Percentiles rank a stretch among this genome's conserved stretches.
Evolutionary conservation across 257 asterid genomes (phyloP).

Genomic region (Salvia splendens): DNA sequence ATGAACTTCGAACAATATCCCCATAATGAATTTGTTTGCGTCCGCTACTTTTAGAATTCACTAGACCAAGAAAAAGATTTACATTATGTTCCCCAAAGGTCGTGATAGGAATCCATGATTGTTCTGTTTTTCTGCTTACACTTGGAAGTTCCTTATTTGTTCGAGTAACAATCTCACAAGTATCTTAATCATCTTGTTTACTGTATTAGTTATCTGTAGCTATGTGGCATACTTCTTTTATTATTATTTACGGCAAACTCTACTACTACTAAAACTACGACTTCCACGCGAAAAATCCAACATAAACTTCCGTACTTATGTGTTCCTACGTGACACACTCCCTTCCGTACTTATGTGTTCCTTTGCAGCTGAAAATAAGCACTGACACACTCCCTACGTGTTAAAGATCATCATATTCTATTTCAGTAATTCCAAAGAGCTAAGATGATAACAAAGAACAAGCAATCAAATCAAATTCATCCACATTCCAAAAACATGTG

Average conservation of each 20-base stretch:
- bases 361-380: neutral
- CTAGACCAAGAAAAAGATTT: too few relatives aligned
- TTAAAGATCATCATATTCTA: neutral
- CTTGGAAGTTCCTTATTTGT: neutral
- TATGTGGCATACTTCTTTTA: neutral
- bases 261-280: slow-evolving; percentile 6
- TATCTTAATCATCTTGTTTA: neutral
- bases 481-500: neutral
- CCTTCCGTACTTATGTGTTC: neutral
- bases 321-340: neutral
- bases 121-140: neutral
- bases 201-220: neutral
- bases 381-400: neutral
- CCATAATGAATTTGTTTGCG: too few relatives aligned
- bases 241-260: neutral
- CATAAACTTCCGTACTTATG: neutral
- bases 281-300: neutral
- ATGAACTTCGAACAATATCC: too few relatives aligned
- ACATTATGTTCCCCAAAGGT: neutral
- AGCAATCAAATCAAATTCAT: neutral
- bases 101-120: neutral
- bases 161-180: neutral
- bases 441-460: neutral
- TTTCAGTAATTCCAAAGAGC: neutral
- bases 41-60: too few relatives aligned